These are phyloP conservation scores for Phytophthora kernoviae DNA, from an alignment of 352 stramenopile genomes.

Conservation along the genomic window DNA sequence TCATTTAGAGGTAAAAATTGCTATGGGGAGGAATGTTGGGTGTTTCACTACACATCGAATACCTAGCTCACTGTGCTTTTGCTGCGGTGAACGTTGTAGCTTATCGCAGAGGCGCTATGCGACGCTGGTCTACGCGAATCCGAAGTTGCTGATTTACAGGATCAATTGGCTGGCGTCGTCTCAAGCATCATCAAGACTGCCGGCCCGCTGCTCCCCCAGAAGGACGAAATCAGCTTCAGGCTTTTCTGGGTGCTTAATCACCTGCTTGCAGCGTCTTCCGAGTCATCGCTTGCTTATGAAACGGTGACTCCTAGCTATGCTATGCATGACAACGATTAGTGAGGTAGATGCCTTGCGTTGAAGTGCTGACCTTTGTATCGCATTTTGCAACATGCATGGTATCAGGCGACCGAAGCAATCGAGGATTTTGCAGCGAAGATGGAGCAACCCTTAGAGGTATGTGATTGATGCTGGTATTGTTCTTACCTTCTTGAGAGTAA, in stretches of 20 bases:
- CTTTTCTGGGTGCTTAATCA: constrained; percentile 86
- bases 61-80: constrained; percentile 4
- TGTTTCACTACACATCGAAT: background rate
- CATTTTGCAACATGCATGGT: constrained; percentile 9
- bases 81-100: constrained; percentile 27
- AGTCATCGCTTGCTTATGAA: constrained; percentile 56
- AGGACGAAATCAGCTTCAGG: constrained; percentile 63
- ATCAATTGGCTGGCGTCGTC: constrained; percentile 67
- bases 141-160: constrained; percentile 72
- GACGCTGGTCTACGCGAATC: constrained; percentile 73
- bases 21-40: background rate
- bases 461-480: background rate
- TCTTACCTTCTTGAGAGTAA: background rate
- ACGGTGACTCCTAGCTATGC: constrained; percentile 36
- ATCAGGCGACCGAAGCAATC: constrained; percentile 47
- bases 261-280: constrained; percentile 59
- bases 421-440: constrained; percentile 36
- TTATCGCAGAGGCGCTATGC: constrained; percentile 76
- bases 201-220: constrained; percentile 38
- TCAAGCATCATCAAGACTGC: constrained; percentile 66
- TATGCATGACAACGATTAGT: background rate
- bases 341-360: background rate
- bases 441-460: constrained; percentile 48
- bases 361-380: background rate
- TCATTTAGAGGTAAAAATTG: constrained; percentile 56